Evolutionary conservation across 1,284 basidiomycete species (phyloP), one percentile per base, ranked within the genome.

Genomic region (Takashimella koratensis): DNA sequence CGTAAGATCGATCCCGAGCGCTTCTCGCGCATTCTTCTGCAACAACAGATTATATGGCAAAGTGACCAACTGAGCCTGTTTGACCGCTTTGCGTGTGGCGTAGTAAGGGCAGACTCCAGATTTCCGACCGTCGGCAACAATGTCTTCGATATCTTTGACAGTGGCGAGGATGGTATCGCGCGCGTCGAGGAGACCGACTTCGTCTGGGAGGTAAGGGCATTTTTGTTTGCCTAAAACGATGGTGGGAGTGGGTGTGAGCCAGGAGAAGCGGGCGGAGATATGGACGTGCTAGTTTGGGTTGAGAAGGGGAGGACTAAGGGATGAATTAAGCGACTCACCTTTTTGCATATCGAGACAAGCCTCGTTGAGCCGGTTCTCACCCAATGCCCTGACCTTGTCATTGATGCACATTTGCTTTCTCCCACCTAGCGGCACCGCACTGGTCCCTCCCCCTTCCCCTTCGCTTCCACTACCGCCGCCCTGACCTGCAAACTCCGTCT

Each of bases 351-450:
- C 91, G 26, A 92, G 80, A 73, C 95, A 98, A 26, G 84, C 85
- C 71, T 98, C 95, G 65, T 98, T 95, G 54, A 98, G 77, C 62
- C 93, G 86, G n/a, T 84, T 84, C 12, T 81, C 80, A 0, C 79
- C 77, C n/a, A 72, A 41, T 1, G 59, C 58, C 26, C 71, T 59
- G 24, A 76, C 80, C 22, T 84, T 81, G 25, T 90, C 86, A 67
- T 98, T 91, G 63, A 98, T 91, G 72, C 95, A 98, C 19, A 98
- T 81, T 67, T 96, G 93, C 68, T 86, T 89, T 30, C 95, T 82
- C n/a, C 90, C 92, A 1, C 88, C 95, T 2, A 98, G 81, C 5
- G 91, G 83, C 5, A 94, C 87, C 0, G 85, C 80, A 22, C 89
- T 66, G 40, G 74, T 68, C 4, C 60, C 62, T 11, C 52, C 50